Evolutionary conservation across 139 green algal species (phyloP).

Genomic region (Bryopsis sp.): DNA sequence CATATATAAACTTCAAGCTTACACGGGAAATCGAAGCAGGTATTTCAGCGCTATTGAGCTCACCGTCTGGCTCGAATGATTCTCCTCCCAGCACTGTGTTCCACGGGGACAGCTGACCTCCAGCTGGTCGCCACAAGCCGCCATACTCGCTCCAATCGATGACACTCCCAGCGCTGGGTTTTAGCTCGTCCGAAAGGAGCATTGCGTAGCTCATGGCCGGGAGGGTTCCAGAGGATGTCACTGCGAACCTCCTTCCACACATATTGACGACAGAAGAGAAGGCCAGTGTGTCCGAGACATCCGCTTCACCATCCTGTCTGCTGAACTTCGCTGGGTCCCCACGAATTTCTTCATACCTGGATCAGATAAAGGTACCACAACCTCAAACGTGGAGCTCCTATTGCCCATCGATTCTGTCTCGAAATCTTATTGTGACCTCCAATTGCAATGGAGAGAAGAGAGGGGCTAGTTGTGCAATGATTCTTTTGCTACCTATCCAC

Average conservation of each 20-base stretch:
- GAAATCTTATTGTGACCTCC: no score
- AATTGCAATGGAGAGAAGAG: no score
- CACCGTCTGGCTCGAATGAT: slow-evolving; percentile 31
- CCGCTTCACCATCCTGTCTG: neutral
- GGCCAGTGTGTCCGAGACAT: neutral
- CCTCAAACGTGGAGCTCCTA: no score
- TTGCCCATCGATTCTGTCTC: no score
- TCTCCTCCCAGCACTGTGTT: slow-evolving; percentile 24
- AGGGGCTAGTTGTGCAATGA: no score
- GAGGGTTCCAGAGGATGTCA: neutral
- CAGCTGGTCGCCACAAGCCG: slow-evolving; percentile 17
- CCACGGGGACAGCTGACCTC: slow-evolving; percentile 25
- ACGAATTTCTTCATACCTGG: no score
- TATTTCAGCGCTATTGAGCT: no score
- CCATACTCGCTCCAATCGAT: slow-evolving; percentile 23
- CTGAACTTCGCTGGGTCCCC: no score
- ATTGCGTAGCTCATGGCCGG: neutral
- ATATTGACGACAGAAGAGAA: neutral
- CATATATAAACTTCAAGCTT: no score
- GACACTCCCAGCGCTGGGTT: no score
- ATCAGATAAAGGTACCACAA: no score
- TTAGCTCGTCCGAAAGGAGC: neutral
- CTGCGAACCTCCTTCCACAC: neutral
- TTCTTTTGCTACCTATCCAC: neutral
- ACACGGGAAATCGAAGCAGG: no score